Conservation (phyloP, 2,329 filamentous ascomycete species). For the Epichloe elymi region DNA sequence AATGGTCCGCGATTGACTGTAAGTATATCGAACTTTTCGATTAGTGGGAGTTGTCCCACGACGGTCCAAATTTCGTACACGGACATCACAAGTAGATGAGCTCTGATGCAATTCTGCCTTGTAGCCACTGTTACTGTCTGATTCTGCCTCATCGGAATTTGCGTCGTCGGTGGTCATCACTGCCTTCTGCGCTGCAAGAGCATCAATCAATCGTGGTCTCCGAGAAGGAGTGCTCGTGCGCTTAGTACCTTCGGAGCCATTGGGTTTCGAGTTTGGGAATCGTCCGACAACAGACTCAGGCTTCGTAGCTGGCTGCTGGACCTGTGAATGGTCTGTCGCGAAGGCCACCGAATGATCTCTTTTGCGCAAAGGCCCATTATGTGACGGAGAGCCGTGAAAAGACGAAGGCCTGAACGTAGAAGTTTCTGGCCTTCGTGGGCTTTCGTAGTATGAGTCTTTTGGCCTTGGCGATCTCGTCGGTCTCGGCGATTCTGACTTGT, state of each 20-base stretch:
- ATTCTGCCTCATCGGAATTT: conserved; percentile 1
- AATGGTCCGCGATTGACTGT: conserved; percentile 21
- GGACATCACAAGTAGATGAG: conserved; percentile 7
- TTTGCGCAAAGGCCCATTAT: background rate
- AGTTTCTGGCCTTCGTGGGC: background rate
- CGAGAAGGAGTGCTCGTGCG: conserved; percentile 1
- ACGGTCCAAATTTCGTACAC: conserved; percentile 13
- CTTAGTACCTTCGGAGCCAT: background rate
- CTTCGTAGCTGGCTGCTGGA: background rate
- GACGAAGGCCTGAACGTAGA: background rate
- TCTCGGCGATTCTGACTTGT: background rate
- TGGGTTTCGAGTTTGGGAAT: background rate
- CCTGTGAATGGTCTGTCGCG: background rate
- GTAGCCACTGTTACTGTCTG: background rate
- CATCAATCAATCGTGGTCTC: conserved; percentile 9
- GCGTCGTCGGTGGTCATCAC: background rate
- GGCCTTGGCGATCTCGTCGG: background rate
- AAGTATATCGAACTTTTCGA: conserved; percentile 22
- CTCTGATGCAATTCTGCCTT: background rate
- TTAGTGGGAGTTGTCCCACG: conserved; percentile 14
- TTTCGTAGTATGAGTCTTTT: background rate
- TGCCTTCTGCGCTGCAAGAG: conserved; percentile 7
- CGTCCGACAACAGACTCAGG: background rate
- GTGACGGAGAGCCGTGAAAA: background rate
- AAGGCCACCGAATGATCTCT: conserved; percentile 4